A percentile compares a stretch with the other conserved stretches of the same genome.
Conservation (phyloP, 176 grass and related monocot species). For the Eragrostis curvula region DNA sequence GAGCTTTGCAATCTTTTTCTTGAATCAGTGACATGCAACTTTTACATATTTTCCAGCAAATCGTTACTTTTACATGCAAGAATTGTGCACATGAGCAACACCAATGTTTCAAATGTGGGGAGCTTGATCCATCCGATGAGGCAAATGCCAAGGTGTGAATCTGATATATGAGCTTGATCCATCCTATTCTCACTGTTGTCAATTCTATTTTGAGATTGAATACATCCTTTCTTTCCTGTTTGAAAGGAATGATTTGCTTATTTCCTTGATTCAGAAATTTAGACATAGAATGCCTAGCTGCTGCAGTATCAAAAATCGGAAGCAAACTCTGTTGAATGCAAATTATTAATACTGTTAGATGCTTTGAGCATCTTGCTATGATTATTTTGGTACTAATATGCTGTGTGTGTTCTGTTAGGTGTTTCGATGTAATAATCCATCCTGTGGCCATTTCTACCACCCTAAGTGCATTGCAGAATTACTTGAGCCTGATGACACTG, state of each 20-base stretch:
- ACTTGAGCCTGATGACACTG: constrained; percentile 36
- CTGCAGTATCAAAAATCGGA: background rate
- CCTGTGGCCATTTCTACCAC: constrained; percentile 89
- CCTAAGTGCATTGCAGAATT: constrained; percentile 68
- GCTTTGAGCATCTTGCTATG: background rate
- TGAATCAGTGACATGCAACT: background rate
- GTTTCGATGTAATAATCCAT: constrained; percentile 70
- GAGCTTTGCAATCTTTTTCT: constrained; percentile 11
- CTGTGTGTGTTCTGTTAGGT: constrained; percentile 43
- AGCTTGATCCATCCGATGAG: constrained; percentile 64
- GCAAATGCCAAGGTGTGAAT: constrained; percentile 64
- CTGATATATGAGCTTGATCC: background rate
- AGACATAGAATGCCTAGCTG: background rate
- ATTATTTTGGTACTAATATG: background rate
- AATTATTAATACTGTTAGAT: too few relatives aligned
- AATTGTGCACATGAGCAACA: constrained; percentile 77
- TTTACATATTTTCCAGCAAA: constrained; percentile 49
- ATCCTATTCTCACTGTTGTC: background rate
- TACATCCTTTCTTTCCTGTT: too few relatives aligned
- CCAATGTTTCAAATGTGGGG: constrained; percentile 75
- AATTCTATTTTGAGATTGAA: background rate
- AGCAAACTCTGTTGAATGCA: background rate
- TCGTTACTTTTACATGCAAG: constrained; percentile 60
- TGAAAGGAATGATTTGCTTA: background rate
- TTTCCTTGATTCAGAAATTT: background rate